phyloP scores from a whole-genome alignment of 2,329 filamentous ascomycete species.

The Dactylellina parvicollis region DNA sequence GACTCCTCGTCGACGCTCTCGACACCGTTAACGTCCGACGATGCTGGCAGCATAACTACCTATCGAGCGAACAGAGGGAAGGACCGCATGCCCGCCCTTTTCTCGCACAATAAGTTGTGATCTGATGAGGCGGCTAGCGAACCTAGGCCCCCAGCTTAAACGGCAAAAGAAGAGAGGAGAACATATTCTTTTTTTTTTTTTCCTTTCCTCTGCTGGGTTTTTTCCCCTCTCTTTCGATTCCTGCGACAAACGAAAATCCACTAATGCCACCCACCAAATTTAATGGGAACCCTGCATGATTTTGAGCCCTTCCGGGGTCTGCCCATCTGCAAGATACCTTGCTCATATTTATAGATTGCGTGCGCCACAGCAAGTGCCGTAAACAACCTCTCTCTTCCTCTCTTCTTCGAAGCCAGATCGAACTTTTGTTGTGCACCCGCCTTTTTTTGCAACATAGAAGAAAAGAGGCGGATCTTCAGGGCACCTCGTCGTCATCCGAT shows the following conservation, averaged over 20 bases:
- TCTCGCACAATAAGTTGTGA: conserved; percentile 6
- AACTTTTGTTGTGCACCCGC: conserved; percentile 42
- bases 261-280: conserved; percentile 53
- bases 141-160: conserved; percentile 20
- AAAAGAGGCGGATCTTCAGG: conserved; percentile 50
- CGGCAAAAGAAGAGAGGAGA: conserved; percentile 12
- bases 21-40: conserved; percentile 25
- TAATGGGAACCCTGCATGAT: conserved; percentile 52
- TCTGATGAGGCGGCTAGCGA: conserved; percentile 51
- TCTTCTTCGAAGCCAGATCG: conserved; percentile 38
- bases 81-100: conserved; percentile 26
- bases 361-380: conserved; percentile 53
- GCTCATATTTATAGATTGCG: conserved; percentile 55
- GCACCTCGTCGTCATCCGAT: conserved; percentile 41
- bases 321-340: conserved; percentile 51
- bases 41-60: conserved; percentile 35
- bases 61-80: neutral
- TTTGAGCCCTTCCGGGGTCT: conserved; percentile 41
- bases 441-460: conserved; percentile 30
- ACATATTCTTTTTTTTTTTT: conserved; percentile 8
- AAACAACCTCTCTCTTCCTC: conserved; percentile 47
- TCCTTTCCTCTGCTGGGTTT: neutral
- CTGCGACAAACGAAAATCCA: conserved; percentile 52
- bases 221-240: conserved; percentile 50
- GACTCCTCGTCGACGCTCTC: conserved; percentile 26